These are phyloP conservation scores for Aureobasidium sp. DNA, from an alignment of 2,329 filamentous ascomycete genomes.

Conservation along the genomic window DNA sequence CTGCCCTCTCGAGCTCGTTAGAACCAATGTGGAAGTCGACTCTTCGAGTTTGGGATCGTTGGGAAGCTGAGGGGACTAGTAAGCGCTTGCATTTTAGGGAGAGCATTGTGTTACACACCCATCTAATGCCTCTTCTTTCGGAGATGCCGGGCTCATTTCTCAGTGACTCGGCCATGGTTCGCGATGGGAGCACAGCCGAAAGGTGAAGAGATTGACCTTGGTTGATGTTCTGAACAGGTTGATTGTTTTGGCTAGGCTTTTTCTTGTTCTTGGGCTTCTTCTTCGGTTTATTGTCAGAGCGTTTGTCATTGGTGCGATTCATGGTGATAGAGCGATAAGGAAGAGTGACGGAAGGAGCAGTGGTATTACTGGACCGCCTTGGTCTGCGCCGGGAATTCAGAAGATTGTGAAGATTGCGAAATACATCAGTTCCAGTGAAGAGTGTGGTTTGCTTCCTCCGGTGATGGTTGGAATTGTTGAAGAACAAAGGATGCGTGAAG, in stretches of 20 bases:
- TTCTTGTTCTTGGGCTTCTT: not conserved
- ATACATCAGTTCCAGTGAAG: not conserved
- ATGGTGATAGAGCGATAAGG: not conserved
- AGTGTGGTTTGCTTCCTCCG: not conserved
- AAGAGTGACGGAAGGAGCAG: not conserved
- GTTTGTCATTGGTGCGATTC: not conserved
- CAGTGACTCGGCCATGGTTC: not conserved
- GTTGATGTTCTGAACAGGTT: not conserved
- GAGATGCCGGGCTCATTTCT: not conserved
- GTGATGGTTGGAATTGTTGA: no score
- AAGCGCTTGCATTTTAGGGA: not conserved
- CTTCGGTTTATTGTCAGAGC: not conserved
- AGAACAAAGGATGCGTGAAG: not conserved
- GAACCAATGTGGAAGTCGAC: conserved; percentile 55
- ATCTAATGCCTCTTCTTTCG: conserved; percentile 4
- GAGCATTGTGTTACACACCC: not conserved
- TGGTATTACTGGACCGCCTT: not conserved
- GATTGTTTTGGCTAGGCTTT: not conserved
- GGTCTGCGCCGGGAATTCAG: not conserved
- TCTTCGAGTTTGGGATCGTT: conserved; percentile 43
- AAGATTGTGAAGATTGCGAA: not conserved
- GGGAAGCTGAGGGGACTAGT: not conserved
- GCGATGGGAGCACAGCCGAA: not conserved
- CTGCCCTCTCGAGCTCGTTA: conserved; percentile 48
- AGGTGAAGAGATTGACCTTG: not conserved